Base-by-base conservation (phyloP, 371 early-diverging fungal species). In the Mortierella sp. region DNA sequence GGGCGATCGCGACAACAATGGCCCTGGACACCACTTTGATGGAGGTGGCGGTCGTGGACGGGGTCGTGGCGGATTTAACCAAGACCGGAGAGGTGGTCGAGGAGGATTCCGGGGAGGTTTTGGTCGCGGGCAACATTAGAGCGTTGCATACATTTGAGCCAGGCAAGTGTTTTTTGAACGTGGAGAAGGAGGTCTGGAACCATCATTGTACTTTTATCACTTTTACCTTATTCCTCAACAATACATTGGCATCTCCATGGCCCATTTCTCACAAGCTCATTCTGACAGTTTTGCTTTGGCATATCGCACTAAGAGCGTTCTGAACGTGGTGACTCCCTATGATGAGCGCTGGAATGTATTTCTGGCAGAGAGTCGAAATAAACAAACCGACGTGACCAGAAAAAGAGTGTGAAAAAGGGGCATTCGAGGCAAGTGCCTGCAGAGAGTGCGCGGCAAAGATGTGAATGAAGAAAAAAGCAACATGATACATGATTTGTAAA, bases 21-120 rank as follows among this genome's bases (percentile, higher is more conserved):
- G 72, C 11, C 74, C 57, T 70, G 76, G 76, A 1, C 75, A 80
- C 24, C 81, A 81, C 19, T 81, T 81, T 70, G 81, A 81, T 16
- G 77, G 81, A 26, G 26, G 58, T 6, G 63, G 63, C n/a, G 81
- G 81, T 5, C 74, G 82, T n/a, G 82, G 82, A 55, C 68, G 80
- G 8, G 83, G 83, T 24, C 79, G 83, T 19, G 83, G 83, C 19
- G 83, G 83, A 8, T 83, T 79, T 34, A 78, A 83, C 44, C 78
- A 82, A 42, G 78, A 78, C 63, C 82, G 82, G 6, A 72, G 83
- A 31, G 82, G 76, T n/a, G 72, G 83, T 9, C 83, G 83, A 14
- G 83, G 83, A 0, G 79, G 83, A 21, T 76, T 68, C 70, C 76
- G 83, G 0, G 82, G 78, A 10, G 78, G 78, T 4, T 63, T 50